These are phyloP conservation scores for Opeltia flavorubescens DNA, from an alignment of 495 filamentous ascomycete genomes.

Conservation along the genomic window DNA sequence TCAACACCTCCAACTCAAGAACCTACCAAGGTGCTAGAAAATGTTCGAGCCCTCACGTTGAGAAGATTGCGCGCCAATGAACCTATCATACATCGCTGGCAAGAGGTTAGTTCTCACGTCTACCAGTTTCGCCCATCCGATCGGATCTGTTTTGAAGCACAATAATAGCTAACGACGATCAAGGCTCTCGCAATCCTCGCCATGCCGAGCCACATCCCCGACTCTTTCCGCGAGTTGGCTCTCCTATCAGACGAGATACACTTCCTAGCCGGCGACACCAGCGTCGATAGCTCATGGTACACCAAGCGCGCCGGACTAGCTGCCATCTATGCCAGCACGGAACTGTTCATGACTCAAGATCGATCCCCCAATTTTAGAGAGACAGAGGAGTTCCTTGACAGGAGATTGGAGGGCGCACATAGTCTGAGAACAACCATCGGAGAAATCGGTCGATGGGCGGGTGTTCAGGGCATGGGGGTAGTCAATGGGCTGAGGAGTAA, in stretches of 20 bases:
- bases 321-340: conserved; percentile 69
- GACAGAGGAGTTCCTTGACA: conserved; percentile 65
- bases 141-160: background rate
- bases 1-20: conserved; percentile 14
- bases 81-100: conserved; percentile 58
- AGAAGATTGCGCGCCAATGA: conserved; percentile 59
- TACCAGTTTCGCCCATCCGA: background rate
- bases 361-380: conserved; percentile 46
- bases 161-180: background rate
- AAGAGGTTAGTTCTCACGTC: conserved; percentile 49
- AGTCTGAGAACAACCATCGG: conserved; percentile 42
- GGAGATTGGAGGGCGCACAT: conserved; percentile 57
- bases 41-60: conserved; percentile 51
- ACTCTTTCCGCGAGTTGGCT: conserved; percentile 67
- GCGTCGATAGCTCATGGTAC: conserved; percentile 81
- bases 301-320: conserved; percentile 68
- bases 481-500: conserved; percentile 51
- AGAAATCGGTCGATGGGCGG: conserved; percentile 55
- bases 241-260: conserved; percentile 76
- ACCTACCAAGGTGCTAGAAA: conserved; percentile 30
- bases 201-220: conserved; percentile 55
- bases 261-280: conserved; percentile 65
- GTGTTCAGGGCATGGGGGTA: conserved; percentile 55
- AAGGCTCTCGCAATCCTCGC: conserved; percentile 80
- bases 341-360: conserved; percentile 91